These are phyloP conservation scores for Emmonsia crescens DNA, from an alignment of 2,329 filamentous ascomycete species.

Conservation along the genomic window DNA sequence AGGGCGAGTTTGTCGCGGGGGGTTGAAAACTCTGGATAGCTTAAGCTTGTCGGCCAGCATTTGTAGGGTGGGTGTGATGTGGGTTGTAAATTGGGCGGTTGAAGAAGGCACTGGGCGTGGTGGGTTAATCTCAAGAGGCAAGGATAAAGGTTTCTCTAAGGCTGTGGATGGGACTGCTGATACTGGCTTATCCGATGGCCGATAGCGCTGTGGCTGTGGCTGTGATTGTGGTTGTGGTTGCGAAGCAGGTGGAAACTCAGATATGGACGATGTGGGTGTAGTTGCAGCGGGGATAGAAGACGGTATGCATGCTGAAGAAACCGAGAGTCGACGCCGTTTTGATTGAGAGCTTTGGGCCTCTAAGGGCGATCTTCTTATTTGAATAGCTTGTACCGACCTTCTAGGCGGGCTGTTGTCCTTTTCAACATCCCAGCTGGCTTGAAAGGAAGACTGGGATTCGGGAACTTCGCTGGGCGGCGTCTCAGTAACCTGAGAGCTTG, in stretches of 20 bases:
- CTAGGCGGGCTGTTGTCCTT: not conserved
- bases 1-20: conserved; percentile 38
- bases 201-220: not conserved
- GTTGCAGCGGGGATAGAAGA: conserved; percentile 8
- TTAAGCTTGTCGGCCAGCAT: conserved; percentile 45
- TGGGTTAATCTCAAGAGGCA: conserved; percentile 39
- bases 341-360: not conserved
- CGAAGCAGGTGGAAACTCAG: not conserved
- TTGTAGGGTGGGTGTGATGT: conserved; percentile 47
- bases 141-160: conserved; percentile 7
- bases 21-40: conserved; percentile 44
- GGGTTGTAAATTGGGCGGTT: conserved; percentile 34
- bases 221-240: not conserved
- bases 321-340: conserved; percentile 13
- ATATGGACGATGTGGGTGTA: not conserved
- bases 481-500: conserved; percentile 7
- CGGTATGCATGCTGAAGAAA: conserved; percentile 5
- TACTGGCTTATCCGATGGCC: not conserved
- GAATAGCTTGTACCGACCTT: conserved; percentile 1
- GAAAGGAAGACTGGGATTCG: conserved; percentile 27
- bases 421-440: conserved; percentile 3
- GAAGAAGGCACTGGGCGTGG: conserved; percentile 43
- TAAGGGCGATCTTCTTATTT: conserved; percentile 12
- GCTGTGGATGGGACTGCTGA: too few relatives aligned
- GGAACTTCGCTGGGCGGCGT: conserved; percentile 30